These are phyloP conservation scores for Homolaphlyctis polyrhiza DNA, from an alignment of 371 early-diverging fungal genomes.

Conservation along the genomic window DNA sequence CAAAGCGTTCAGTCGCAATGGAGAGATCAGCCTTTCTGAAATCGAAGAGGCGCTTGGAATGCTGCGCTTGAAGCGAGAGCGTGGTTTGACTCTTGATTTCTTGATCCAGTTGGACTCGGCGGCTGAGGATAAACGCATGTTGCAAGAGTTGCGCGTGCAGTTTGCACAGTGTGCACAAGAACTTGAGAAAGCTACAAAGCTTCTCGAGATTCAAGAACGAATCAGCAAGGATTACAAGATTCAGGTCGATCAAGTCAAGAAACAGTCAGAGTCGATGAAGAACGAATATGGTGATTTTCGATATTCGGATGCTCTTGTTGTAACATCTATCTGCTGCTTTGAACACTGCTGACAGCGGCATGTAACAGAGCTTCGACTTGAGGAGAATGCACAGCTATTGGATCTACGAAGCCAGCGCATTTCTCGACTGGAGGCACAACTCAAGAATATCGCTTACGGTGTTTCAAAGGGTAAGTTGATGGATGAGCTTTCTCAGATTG, in stretches of 20 bases:
- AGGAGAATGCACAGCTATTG: conserved; percentile 38
- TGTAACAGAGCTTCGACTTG: conserved; percentile 36
- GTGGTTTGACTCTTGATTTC: conserved; percentile 32
- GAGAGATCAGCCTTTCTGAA: conserved; percentile 30
- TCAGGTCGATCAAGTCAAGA: conserved; percentile 30
- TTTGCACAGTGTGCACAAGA: conserved; percentile 42
- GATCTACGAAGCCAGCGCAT: conserved; percentile 41
- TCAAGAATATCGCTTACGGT: conserved; percentile 36
- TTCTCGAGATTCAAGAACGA: conserved; percentile 39
- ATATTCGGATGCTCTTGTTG: background rate
- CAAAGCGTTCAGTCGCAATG: conserved; percentile 20
- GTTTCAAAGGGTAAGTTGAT: conserved; percentile 33
- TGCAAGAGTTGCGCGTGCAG: conserved; percentile 38
- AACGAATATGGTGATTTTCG: conserved; percentile 41
- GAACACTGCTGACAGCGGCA: background rate
- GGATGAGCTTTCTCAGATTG: no score
- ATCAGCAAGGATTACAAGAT: conserved; percentile 43
- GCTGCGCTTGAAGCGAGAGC: conserved; percentile 23
- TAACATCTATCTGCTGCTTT: background rate
- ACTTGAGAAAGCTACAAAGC: conserved; percentile 35
- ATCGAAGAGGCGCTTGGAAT: conserved; percentile 44
- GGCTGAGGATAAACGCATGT: conserved; percentile 25
- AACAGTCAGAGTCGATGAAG: conserved; percentile 24
- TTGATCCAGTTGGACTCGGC: conserved; percentile 18
- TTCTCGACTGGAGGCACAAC: conserved; percentile 36